Percentiles rank a stretch among this genome's conserved stretches.
phyloP scores from a whole-genome alignment of 2,329 filamentous ascomycete genomes.

The Didymosphaeria variabile region DNA sequence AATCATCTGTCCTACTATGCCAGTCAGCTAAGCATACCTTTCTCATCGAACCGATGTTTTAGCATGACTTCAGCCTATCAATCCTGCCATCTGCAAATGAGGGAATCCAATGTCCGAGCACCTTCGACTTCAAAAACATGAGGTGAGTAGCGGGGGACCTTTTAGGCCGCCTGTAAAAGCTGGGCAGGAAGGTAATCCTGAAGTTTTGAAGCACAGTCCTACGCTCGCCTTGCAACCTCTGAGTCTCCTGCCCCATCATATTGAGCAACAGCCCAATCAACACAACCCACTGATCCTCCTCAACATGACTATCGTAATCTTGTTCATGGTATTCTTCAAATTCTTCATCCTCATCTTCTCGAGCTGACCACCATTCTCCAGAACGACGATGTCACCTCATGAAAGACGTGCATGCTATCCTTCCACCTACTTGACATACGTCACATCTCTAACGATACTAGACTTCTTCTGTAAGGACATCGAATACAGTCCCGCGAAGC shows the following conservation, averaged over 20 bases:
- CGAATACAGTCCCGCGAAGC: not conserved
- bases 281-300: no score
- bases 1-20: no score
- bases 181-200: no score
- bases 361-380: not conserved
- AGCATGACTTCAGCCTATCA: not conserved
- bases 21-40: no score
- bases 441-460: not conserved
- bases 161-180: no score
- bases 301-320: slow-evolving; percentile 1
- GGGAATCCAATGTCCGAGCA: not conserved
- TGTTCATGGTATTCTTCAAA: slow-evolving; percentile 1
- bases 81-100: not conserved
- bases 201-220: no score
- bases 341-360: not conserved
- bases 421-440: not conserved
- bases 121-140: not conserved
- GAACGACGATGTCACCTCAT: not conserved
- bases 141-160: no score
- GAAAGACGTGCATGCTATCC: not conserved
- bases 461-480: slow-evolving; percentile 1
- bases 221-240: not conserved
- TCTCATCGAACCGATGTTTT: no score
- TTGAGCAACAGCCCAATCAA: no score
- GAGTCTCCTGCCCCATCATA: no score